Percentiles rank a stretch among this genome's conserved stretches.
phyloP scores from a whole-genome alignment of 768 basidiomycete species.

The Cystofilobasidium bisporidii region DNA sequence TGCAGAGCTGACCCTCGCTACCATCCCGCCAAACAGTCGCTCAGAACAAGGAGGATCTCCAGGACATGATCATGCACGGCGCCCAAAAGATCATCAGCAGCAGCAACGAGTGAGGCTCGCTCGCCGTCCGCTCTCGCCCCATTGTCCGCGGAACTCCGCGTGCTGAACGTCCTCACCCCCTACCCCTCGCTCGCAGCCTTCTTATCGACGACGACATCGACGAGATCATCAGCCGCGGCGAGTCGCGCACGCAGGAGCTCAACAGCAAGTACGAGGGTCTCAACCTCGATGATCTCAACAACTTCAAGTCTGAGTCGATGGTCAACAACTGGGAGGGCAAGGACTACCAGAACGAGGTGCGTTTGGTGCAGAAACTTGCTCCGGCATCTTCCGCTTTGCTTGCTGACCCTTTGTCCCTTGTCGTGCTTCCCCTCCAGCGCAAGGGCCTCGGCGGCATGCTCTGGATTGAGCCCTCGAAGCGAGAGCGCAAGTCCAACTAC shows the following conservation, averaged over 20 bases:
- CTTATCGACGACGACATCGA: constrained; percentile 86
- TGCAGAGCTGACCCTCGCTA: not conserved
- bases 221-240: constrained; percentile 79
- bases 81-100: constrained; percentile 92
- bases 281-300: constrained; percentile 88
- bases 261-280: constrained; percentile 86
- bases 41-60: constrained; percentile 78
- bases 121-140: constrained; percentile 21
- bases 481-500: constrained; percentile 77
- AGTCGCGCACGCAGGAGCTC: constrained; percentile 77
- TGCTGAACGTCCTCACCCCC: not conserved
- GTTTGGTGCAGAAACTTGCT: constrained; percentile 29
- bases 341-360: constrained; percentile 68
- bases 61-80: constrained; percentile 97
- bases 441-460: constrained; percentile 33
- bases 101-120: constrained; percentile 52
- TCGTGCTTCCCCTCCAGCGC: constrained; percentile 24
- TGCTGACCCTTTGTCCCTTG: constrained; percentile 3
- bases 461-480: constrained; percentile 75
- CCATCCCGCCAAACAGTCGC: constrained; percentile 49
- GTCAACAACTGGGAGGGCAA: constrained; percentile 94
- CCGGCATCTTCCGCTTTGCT: not conserved
- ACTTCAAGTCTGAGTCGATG: constrained; percentile 88
- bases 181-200: constrained; percentile 44
- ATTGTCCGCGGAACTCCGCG: not conserved